Base-by-base conservation (phyloP, 2,329 filamentous ascomycete species). In the Diaporthe citri region DNA sequence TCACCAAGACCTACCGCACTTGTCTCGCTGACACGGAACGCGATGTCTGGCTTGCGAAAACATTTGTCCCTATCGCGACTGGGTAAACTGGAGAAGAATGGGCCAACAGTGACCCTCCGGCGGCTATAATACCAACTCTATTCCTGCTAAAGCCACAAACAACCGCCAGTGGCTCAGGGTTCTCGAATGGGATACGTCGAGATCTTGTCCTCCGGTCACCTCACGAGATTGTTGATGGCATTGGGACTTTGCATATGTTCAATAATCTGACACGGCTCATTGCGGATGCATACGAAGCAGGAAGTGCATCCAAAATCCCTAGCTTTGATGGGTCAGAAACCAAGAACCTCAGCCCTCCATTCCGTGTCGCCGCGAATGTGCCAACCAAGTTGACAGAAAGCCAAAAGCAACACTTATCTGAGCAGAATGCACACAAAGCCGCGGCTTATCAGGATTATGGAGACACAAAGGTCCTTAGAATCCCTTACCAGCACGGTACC, bases 31-130 rank as follows among this genome's bases (percentile, higher is more conserved):
- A 48, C 10, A 15, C 22, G 36, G 57, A 41, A 28, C 41, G 41
- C 20, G 60, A 48, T 46, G 17, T 5, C 4, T 64, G 41, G 41
- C 60, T 64, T 8, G 28, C 17, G 41, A 20, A 48, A 25, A 64
- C 41, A n/a, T 34, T 64, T 8, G 25, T 64, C 5, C 25, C 60
- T n/a, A 34, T 64, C 41, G 10, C 1, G 3, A 46, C 41, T 9
- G 60, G 41, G 10, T 9, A 64, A 2, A 48, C 17, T 2, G 60
- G 60, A 28, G 60, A 64, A 22, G 41, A 64, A 34, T 64, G 60
- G 60, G 60, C 60, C 41, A 64, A 64, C 28, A 48, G n/a, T n/a
- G 41, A 64, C 28, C 60, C 41, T 8, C 60, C 60, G 13, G 41
- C 60, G 20, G 41, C 60, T 12, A 48, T 34, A 15, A 12, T 48